Percentiles rank a stretch among this genome's conserved stretches.
Conservation (phyloP, 2,329 filamentous ascomycete genomes). For the Diaporthe sp. region DNA sequence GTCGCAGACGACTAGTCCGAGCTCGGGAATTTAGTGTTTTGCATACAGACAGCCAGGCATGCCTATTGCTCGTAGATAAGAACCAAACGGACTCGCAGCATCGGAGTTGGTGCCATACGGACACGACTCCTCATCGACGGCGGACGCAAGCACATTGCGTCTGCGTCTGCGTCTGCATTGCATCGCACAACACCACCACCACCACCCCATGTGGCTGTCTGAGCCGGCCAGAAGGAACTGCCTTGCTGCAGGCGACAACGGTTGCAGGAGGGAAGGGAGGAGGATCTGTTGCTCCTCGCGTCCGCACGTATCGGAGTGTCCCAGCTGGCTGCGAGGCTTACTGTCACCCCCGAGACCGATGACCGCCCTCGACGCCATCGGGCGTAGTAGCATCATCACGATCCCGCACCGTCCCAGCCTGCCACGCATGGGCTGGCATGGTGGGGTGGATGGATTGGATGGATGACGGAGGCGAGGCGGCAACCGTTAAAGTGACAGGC, state of each 20-base stretch:
- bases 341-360: slow-evolving; percentile 28
- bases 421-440: slow-evolving; percentile 5
- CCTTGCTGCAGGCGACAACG: slow-evolving; percentile 8
- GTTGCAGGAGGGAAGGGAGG: background rate
- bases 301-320: background rate
- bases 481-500: background rate
- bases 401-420: background rate
- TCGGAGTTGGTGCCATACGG: background rate
- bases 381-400: background rate
- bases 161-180: slow-evolving; percentile 16
- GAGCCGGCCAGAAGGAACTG: background rate
- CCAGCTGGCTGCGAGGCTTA: slow-evolving; percentile 17
- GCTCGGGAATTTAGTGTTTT: slow-evolving; percentile 23
- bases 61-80: slow-evolving; percentile 23
- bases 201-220: background rate
- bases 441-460: background rate
- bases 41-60: slow-evolving; percentile 4
- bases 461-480: background rate
- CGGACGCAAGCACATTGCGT: slow-evolving; percentile 8
- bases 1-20: slow-evolving; percentile 11
- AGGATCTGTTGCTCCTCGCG: background rate
- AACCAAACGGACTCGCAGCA: background rate
- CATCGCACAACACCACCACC: slow-evolving; percentile 6
- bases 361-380: slow-evolving; percentile 13
- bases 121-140: background rate